Conservation (phyloP, 257 asterid genomes). For the Nicotiana noctiflora region DNA sequence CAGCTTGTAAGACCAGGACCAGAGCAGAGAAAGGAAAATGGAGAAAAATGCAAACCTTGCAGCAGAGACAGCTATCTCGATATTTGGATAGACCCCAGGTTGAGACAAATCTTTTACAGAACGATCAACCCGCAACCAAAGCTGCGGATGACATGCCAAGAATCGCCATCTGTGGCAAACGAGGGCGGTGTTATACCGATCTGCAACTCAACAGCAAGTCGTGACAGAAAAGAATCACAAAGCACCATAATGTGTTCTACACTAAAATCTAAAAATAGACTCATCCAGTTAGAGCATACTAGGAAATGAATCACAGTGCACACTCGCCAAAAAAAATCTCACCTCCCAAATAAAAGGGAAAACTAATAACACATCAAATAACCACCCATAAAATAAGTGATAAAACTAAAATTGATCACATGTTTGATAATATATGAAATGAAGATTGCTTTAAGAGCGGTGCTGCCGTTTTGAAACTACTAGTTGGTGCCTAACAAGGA, state of each 20-base stretch:
- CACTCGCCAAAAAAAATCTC: neutral
- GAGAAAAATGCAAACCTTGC: conserved; percentile 52
- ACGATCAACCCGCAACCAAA: conserved; percentile 94
- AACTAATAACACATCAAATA: neutral
- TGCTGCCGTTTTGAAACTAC: neutral
- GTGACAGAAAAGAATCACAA: conserved; percentile 32
- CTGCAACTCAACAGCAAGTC: conserved; percentile 78
- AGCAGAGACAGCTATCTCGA: conserved; percentile 78
- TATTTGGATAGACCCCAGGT: conserved; percentile 76
- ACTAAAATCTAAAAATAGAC: neutral
- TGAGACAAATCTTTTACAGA: conserved; percentile 50
- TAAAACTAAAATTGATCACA: neutral
- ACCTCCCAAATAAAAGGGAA: neutral
- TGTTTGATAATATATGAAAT: neutral
- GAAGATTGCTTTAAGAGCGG: neutral
- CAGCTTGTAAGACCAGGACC: neutral
- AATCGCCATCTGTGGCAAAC: conserved; percentile 99
- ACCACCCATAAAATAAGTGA: neutral
- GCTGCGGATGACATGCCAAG: conserved; percentile 94
- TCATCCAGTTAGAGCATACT: neutral
- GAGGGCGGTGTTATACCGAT: conserved; percentile 99
- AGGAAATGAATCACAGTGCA: neutral
- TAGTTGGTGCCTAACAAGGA: neutral
- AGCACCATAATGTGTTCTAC: neutral
- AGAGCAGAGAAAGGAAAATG: neutral